Conservation (phyloP, 768 basidiomycete genomes). For the Filobasidium wieringae region DNA sequence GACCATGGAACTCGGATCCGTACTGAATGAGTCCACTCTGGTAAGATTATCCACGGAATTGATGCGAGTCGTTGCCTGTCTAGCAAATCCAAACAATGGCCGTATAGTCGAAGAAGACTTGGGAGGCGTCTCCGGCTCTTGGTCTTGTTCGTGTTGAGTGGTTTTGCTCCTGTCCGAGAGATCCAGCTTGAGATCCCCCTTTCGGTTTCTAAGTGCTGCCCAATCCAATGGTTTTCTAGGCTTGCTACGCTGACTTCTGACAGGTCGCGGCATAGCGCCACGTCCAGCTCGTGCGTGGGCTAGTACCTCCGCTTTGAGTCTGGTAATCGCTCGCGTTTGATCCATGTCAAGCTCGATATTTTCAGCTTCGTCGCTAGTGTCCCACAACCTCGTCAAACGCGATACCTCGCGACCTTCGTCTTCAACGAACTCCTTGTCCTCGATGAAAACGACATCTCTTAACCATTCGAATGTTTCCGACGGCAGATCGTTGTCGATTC, state of each 20-base stretch:
- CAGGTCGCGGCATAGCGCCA: not conserved
- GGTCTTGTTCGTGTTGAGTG: not conserved
- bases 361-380: not conserved
- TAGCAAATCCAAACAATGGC: no score
- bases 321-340: not conserved
- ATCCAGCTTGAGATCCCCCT: not conserved
- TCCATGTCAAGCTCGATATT: not conserved
- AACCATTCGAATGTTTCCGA: not conserved
- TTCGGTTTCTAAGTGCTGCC: not conserved
- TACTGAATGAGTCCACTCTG: no score
- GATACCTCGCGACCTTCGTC: not conserved
- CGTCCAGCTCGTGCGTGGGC: conserved; percentile 5
- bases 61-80: no score
- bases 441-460: not conserved
- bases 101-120: not conserved
- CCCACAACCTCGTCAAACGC: not conserved
- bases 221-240: not conserved
- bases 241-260: not conserved
- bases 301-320: conserved; percentile 10
- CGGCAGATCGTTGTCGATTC: not conserved
- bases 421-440: not conserved
- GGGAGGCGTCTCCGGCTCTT: not conserved
- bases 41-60: no score
- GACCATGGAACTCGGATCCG: no score
- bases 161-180: not conserved